Evolutionary conservation across 352 stramenopile species (phyloP), one percentile per base, ranked within the genome.

Genomic region (Globisporangium paroecandrum): DNA sequence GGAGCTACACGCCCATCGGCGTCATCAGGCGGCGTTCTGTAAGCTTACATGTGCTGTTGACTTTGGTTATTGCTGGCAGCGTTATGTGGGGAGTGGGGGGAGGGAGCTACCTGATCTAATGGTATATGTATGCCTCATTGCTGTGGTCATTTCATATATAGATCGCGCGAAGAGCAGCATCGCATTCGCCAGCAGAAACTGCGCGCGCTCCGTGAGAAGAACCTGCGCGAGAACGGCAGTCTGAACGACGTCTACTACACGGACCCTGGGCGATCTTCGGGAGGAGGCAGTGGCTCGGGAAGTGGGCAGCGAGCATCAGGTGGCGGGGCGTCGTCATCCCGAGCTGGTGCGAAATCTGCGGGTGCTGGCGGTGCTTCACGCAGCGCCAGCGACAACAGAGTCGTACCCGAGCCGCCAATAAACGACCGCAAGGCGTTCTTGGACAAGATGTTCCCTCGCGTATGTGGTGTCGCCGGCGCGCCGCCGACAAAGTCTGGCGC

Each of bases 371-470:
- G 22, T 41, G 58, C 38, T 32, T 55, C 62, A 22, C 62, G 62
- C 25, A n/a, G 20, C 36, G 41, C 27, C 15, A 32, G 51, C 10
- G 27, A 12, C 25, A 59, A 51, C 18, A 38, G 51, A 68, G 41
- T 38, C 3, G 22, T 12, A 8, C 36, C 49, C 13, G 51, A 73
- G 10, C 64, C 70, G 6, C 74, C 71, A 7, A 57, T 74, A 13
- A 75, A 77, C 61, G 69, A 73, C 43, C 78, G 86, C 6, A 94
- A 94, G 62, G 85, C 79, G 7, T 74, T 93, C 65, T 65, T 96
- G 57, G 75, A 94, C 64, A 87, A 85, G 55, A 94, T 94, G 83
- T 91, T 88, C 53, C 86, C 88, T 41, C 88, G 88, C 15, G 81
- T 94, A 3, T 93, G 81, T 29, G 87, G 85, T 0, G 78, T 85